Base-by-base conservation (phyloP, 179 eudicot species). In the Beta macrorhiza region DNA sequence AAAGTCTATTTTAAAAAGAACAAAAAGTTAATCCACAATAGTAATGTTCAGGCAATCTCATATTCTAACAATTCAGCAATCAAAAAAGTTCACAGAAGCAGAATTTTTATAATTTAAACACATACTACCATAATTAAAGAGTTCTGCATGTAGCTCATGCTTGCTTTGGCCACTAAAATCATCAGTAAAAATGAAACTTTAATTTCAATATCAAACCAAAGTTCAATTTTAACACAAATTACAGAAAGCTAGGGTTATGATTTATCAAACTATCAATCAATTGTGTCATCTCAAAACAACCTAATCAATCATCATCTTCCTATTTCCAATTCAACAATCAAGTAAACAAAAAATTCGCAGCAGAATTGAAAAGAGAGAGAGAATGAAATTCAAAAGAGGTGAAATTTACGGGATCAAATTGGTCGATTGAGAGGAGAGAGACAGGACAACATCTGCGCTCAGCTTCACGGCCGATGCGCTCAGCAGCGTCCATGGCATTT, bases 401-500 rank as follows among this genome's bases (percentile, higher is more conserved):
- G 71, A 88, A 55, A 12, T 14, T 1, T 85, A 94, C 98, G 25
- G 92, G 86, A 74, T 89, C 92, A 86, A 87, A 94, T n/a, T 89
- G 91, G 71, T 92, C 92, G 51, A 89, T 67, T 68, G 98, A 89
- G 63, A 85, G 77, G 77, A 93, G 79, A 45, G 90, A 53, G 78
- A 84, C 92, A 56, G 89, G 91, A 84, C 93, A 92, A 42, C 88
- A 85, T 65, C 92, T 83, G 80, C 89, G 93, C 75, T 94, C 95
- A 1, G 97, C 92, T 86, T 94, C 95, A 11, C 97, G 97, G 59
- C 87, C 87, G 5, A 94, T 59, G 32, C 95, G 90, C 49, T 94
- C 98, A 3, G 97, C 92, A 11, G 93, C 97, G 44, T 94, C 98
- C 80, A 86, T 79, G 15, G 98, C 95, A 51, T 94, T 94, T 7